These are phyloP conservation scores for Piper betle DNA, from an alignment of 164 flowering plant genomes.

Conservation along the genomic window DNA sequence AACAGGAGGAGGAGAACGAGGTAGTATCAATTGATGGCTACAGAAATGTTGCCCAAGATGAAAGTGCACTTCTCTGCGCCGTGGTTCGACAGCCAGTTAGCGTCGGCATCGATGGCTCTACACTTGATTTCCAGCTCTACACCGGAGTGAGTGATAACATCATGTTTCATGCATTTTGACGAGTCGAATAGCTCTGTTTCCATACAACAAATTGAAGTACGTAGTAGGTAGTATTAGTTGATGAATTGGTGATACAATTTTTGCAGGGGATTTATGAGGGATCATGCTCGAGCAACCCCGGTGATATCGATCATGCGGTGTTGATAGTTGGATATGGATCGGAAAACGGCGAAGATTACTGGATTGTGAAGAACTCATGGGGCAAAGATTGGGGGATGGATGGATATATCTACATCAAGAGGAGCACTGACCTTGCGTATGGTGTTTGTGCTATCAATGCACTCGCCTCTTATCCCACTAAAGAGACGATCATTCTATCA, in stretches of 20 bases:
- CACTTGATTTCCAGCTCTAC: conserved; percentile 65
- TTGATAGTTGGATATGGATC: conserved; percentile 66
- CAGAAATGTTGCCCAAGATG: conserved; percentile 41
- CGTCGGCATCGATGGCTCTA: conserved; percentile 50
- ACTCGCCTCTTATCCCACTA: conserved; percentile 77
- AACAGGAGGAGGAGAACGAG: conserved; percentile 36
- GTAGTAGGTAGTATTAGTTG: background rate
- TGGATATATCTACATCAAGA: conserved; percentile 47
- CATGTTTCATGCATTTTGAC: background rate
- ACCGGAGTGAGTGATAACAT: conserved; percentile 29
- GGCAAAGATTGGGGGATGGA: conserved; percentile 48
- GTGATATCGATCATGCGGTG: conserved; percentile 65
- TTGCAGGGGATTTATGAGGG: conserved; percentile 69
- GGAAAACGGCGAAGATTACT: conserved; percentile 44
- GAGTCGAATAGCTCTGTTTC: background rate
- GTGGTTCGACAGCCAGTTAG: conserved; percentile 49
- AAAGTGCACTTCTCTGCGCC: conserved; percentile 58
- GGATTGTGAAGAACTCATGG: conserved; percentile 57
- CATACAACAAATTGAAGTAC: background rate
- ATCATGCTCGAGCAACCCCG: conserved; percentile 50
- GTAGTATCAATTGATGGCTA: conserved; percentile 58
- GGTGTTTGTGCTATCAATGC: conserved; percentile 67
- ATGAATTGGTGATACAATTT: background rate
- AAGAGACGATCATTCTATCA: conserved; percentile 27
- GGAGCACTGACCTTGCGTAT: conserved; percentile 30